Conservation (phyloP, 129 eudicot genomes). For the Helianthus tuberosus region DNA sequence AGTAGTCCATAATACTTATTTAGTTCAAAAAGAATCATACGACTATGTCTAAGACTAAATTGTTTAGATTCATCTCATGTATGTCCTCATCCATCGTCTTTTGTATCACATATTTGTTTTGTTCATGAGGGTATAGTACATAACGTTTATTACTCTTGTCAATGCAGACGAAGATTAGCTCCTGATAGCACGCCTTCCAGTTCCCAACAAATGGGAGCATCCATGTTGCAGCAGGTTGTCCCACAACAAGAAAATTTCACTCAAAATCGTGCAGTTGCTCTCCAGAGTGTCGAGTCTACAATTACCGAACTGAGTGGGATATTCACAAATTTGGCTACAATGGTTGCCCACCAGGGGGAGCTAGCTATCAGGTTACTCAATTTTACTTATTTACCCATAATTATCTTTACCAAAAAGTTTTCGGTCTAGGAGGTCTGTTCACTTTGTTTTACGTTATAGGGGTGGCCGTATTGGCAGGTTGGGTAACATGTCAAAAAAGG, state of each 20-base stretch:
- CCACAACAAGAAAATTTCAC: conserved; percentile 60
- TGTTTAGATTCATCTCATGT: conserved; percentile 1
- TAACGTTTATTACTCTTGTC: conserved; percentile 1
- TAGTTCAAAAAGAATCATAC: neutral
- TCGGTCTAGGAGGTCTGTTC: neutral
- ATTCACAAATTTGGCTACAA: conserved; percentile 77
- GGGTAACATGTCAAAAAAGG: neutral
- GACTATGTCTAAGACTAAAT: neutral
- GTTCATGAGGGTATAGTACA: neutral
- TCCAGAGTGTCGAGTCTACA: conserved; percentile 85
- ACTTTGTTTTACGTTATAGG: neutral
- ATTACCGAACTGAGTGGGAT: conserved; percentile 79
- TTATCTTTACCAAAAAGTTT: neutral
- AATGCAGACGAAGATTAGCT: conserved; percentile 67
- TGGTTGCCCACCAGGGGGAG: conserved; percentile 88
- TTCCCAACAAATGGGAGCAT: conserved; percentile 55
- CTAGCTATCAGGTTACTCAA: conserved; percentile 66
- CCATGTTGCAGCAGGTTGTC: conserved; percentile 78
- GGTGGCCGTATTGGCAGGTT: neutral
- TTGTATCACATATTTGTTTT: neutral
- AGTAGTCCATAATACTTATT: neutral
- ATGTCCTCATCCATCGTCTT: neutral
- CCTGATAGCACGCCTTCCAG: conserved; percentile 48
- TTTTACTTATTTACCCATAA: conserved; percentile 1
- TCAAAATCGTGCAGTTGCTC: conserved; percentile 62